These are phyloP conservation scores for Epichloe sp. DNA, from an alignment of 2,329 filamentous ascomycete genomes.

Conservation along the genomic window DNA sequence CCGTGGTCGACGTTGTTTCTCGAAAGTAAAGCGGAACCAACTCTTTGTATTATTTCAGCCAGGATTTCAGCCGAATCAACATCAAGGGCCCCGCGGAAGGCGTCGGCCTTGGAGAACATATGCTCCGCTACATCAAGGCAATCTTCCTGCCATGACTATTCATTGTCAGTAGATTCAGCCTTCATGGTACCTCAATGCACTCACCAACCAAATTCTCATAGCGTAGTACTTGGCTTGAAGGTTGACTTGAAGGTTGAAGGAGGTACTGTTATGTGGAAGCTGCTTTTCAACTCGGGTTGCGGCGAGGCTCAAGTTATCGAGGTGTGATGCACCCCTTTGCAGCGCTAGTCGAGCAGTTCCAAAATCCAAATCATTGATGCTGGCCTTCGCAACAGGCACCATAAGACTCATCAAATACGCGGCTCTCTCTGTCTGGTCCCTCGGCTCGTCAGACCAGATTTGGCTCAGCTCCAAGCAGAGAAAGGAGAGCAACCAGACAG, in stretches of 20 bases:
- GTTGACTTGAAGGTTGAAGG: conserved; percentile 25
- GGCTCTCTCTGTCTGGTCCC: conserved; percentile 22
- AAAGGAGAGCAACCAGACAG: conserved; percentile 46
- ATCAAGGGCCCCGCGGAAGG: conserved; percentile 27
- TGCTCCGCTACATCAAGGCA: conserved; percentile 66
- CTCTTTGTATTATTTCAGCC: conserved; percentile 56
- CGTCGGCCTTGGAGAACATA: conserved; percentile 51
- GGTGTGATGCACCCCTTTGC: conserved; percentile 39
- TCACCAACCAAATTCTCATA: conserved; percentile 53
- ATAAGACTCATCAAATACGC: conserved; percentile 52
- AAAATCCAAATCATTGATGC: conserved; percentile 37
- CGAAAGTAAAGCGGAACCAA: conserved; percentile 48
- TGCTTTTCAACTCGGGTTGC: neutral
- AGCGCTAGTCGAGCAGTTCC: conserved; percentile 48
- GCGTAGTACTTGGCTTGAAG: conserved; percentile 51
- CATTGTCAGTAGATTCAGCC: conserved; percentile 7
- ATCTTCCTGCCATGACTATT: conserved; percentile 60
- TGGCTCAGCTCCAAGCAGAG: conserved; percentile 47
- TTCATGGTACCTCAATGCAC: conserved; percentile 10
- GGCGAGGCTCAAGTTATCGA: neutral
- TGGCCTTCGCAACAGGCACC: conserved; percentile 47
- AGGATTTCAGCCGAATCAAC: conserved; percentile 43
- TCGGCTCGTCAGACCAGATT: conserved; percentile 19
- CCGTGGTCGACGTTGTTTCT: conserved; percentile 42
- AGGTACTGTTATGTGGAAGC: too few species aligned